Evolutionary conservation across 1,284 basidiomycete species (phyloP), one percentile per base, ranked within the genome.

Genomic region (Trichosporon ovoides): DNA sequence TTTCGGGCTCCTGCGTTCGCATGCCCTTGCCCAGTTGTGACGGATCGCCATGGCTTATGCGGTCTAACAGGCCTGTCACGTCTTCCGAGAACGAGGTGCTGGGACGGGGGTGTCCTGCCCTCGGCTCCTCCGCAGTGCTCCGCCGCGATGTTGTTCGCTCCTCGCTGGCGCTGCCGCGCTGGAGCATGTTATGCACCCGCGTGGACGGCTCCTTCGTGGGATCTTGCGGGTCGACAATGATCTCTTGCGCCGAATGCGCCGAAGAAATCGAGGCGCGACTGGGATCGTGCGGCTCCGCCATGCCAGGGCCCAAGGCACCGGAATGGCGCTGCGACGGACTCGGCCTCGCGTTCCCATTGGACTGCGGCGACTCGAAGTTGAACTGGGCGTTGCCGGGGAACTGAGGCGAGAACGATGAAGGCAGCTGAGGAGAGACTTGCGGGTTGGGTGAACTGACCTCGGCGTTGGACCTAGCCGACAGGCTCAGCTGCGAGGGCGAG

Each of bases 81-180:
- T 75, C 70, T 55, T 72, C 65, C 12, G 68, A 68, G 66, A 75
- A 75, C 31, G 67, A 71, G 14, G 62, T 34, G 33, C 49, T 51
- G 1, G 49, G 28, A 13, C 49, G 33, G 14, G 24, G 33, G 20
- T 28, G 49, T 13, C 19, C 24, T 9, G 19, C 28, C n/a, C n/a
- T 51, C 6, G 49, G 18, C 43, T 48, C 43, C 24, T 48, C 49
- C 16, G 33, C 33, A 13, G 49, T 51, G 33, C 18, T 31, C 22
- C 34, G 49, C 13, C 49, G 49, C 31, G 49, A 51, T 33, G 49
- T 10, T 18, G 49, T 19, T 31, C 33, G 49, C 49, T 51, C 49
- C 49, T 51, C 49, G 7, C 31, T 13, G 33, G 33, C 16, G 18
- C 22, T 12, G 3, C 37, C 22, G 43, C 43, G 43, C 43, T 48